Evolutionary conservation across 768 basidiomycete species (phyloP).

Genomic region (Boletus patriciae): DNA sequence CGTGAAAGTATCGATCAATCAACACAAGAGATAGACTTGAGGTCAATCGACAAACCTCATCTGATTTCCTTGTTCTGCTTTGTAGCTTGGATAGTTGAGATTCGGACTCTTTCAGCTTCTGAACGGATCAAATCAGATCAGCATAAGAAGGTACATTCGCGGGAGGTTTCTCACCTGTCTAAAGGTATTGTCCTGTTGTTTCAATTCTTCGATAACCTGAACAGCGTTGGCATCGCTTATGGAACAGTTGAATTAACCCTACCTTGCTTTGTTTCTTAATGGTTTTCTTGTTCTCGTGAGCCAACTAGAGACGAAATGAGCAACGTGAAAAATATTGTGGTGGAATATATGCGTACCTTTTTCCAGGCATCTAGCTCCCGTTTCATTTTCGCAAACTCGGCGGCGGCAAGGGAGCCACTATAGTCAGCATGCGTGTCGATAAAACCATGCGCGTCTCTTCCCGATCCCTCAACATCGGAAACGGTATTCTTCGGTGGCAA

Average conservation of each 20-base stretch:
- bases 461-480: conserved; percentile 32
- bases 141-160: neutral
- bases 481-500: conserved; percentile 21
- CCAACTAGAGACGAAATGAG: conserved; percentile 28
- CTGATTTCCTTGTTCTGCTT: conserved; percentile 48
- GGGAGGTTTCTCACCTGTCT: conserved; percentile 35
- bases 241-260: neutral
- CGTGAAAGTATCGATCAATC: neutral
- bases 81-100: conserved; percentile 45
- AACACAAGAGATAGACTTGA: neutral
- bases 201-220: conserved; percentile 56
- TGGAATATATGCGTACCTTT: conserved; percentile 33
- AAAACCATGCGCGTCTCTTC: conserved; percentile 20
- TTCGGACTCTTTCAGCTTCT: conserved; percentile 50
- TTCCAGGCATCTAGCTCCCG: conserved; percentile 58
- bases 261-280: conserved; percentile 61
- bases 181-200: conserved; percentile 40
- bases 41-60: conserved; percentile 47
- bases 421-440: conserved; percentile 21
- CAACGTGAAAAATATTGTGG: neutral
- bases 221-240: conserved; percentile 1
- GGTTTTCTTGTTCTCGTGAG: conserved; percentile 48
- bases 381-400: conserved; percentile 55
- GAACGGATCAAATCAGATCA: conserved; percentile 2
- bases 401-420: conserved; percentile 40